These are phyloP conservation scores for Mucor mucedo DNA, from an alignment of 371 early-diverging fungal genomes.

Conservation along the genomic window DNA sequence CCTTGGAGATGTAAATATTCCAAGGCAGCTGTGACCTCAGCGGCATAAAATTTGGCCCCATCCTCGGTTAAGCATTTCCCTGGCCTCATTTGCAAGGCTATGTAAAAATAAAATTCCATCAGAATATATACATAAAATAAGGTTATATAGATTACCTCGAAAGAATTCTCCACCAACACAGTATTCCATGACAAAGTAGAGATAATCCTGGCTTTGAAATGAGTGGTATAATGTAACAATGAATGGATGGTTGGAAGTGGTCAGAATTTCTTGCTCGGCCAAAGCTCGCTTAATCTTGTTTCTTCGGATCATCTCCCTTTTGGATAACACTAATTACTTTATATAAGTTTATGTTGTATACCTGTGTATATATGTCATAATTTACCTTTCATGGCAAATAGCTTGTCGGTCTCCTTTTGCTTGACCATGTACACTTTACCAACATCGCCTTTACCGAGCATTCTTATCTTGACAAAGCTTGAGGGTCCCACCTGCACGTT, in stretches of 20 bases:
- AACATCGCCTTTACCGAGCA: slow-evolving; percentile 95
- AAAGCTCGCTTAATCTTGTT: slow-evolving; percentile 96
- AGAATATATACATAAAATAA: not conserved
- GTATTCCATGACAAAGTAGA: slow-evolving; percentile 98
- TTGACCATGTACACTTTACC: slow-evolving; percentile 93
- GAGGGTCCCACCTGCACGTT: slow-evolving; percentile 82
- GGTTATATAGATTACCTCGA: slow-evolving; percentile 58
- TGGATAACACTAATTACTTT: slow-evolving; percentile 72
- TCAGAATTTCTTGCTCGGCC: slow-evolving; percentile 95
- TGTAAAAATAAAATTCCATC: too few species aligned
- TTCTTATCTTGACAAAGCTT: slow-evolving; percentile 78
- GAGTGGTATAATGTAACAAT: slow-evolving; percentile 96
- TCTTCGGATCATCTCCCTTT: slow-evolving; percentile 93
- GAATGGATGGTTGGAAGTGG: slow-evolving; percentile 95
- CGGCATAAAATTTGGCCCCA: slow-evolving; percentile 96
- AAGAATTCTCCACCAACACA: slow-evolving; percentile 99
- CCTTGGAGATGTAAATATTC: slow-evolving; percentile 97
- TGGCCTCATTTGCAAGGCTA: slow-evolving; percentile 84
- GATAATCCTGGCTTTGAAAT: slow-evolving; percentile 92
- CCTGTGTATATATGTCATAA: too few species aligned
- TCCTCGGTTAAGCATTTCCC: slow-evolving; percentile 87
- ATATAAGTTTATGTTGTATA: too few species aligned
- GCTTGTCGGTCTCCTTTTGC: slow-evolving; percentile 78
- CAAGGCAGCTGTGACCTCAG: slow-evolving; percentile 93
- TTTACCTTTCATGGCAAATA: slow-evolving; percentile 90